Percentiles rank a stretch among this genome's conserved stretches.
These are phyloP conservation scores for Ophiostoma sp. DNA, from an alignment of 2,329 filamentous ascomycete genomes.

Conservation along the genomic window DNA sequence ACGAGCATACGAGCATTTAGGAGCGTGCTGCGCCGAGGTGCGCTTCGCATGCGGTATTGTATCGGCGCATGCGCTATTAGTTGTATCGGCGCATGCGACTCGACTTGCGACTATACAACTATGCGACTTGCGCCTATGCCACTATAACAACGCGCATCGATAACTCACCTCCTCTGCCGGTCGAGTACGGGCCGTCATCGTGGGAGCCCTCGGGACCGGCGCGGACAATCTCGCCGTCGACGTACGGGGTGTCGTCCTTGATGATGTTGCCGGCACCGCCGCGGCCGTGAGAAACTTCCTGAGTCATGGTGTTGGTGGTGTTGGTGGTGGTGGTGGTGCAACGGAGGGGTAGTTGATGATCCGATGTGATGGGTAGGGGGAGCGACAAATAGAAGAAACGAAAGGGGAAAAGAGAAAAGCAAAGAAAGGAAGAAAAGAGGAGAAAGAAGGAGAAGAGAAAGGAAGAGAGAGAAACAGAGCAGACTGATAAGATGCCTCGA, in stretches of 20 bases:
- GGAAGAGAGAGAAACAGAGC: neutral
- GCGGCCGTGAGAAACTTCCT: slow-evolving; percentile 55
- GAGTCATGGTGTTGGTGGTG: slow-evolving; percentile 11
- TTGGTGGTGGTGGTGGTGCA: neutral
- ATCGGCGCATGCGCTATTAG: too few relatives aligned
- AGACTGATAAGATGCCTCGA: neutral
- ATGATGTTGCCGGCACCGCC: slow-evolving; percentile 59
- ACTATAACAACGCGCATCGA: neutral
- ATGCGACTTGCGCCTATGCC: too few relatives aligned
- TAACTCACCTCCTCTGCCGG: slow-evolving; percentile 52
- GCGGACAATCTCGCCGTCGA: slow-evolving; percentile 58
- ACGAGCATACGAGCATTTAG: too few relatives aligned
- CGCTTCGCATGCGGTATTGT: too few relatives aligned
- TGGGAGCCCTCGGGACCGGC: slow-evolving; percentile 50
- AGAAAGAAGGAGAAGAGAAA: neutral
- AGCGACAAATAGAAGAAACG: neutral
- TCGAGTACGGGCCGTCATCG: slow-evolving; percentile 53
- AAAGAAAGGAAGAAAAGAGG: slow-evolving; percentile 21
- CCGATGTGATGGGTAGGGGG: neutral
- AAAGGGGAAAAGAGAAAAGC: neutral
- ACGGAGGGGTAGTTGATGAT: neutral
- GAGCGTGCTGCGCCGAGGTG: too few relatives aligned
- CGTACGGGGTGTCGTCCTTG: slow-evolving; percentile 52
- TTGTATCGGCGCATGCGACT: too few relatives aligned
- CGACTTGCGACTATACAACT: too few relatives aligned